Conservation (phyloP, 2,329 filamentous ascomycete species). For the Hortaea sp. region DNA sequence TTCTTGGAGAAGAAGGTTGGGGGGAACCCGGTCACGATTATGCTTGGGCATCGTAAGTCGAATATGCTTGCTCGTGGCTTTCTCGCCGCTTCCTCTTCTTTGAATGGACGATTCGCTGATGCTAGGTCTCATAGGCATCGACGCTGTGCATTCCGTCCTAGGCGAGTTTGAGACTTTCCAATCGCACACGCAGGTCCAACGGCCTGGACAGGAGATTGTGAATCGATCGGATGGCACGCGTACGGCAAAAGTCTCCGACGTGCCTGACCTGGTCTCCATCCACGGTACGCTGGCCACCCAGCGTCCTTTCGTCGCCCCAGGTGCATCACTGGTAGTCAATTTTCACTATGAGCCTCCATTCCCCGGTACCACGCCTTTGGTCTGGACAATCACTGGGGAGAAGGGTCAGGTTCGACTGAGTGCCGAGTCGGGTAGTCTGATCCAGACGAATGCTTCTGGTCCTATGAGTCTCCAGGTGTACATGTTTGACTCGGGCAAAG, state of each 20-base stretch:
- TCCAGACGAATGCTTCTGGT: slow-evolving; percentile 6
- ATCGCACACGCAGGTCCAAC: slow-evolving; percentile 14
- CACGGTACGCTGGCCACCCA: slow-evolving; percentile 12
- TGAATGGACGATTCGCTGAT: background rate
- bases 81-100: too few relatives aligned
- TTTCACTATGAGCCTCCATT: slow-evolving; percentile 14
- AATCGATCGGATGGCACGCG: slow-evolving; percentile 1
- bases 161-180: slow-evolving; percentile 12
- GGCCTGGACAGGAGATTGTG: slow-evolving; percentile 7
- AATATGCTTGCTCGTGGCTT: background rate
- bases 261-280: slow-evolving; percentile 16
- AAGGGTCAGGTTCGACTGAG: slow-evolving; percentile 16
- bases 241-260: slow-evolving; percentile 9
- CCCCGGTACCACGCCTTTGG: slow-evolving; percentile 12
- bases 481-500: slow-evolving; percentile 18
- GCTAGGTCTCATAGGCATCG: slow-evolving; percentile 9
- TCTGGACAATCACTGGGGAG: slow-evolving; percentile 17
- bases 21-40: slow-evolving; percentile 16
- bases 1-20: slow-evolving; percentile 16
- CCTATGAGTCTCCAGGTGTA: slow-evolving; percentile 21
- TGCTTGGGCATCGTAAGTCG: slow-evolving; percentile 14
- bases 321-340: slow-evolving; percentile 9
- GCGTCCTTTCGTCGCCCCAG: slow-evolving; percentile 3
- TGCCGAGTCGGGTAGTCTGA: slow-evolving; percentile 8
- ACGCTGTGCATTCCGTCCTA: slow-evolving; percentile 15